Base-by-base conservation (phyloP, 345 rosid genomes). In the Salix purpurea region DNA sequence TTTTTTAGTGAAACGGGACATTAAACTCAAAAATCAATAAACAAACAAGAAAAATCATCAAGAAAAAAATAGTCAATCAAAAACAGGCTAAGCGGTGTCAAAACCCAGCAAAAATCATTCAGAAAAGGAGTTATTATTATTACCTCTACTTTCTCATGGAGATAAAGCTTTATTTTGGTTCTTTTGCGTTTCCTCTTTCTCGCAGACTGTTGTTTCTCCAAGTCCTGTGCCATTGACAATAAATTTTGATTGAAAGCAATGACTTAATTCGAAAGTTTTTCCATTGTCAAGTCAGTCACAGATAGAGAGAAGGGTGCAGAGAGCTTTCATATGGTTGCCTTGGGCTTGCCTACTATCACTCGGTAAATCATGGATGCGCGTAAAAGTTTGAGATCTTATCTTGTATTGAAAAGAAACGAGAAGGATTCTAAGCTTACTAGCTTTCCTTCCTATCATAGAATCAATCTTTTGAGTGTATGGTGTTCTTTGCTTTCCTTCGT, bases 111-210 rank as follows among this genome's bases (percentile, higher is more conserved):
- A 71, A 34, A 48, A 6, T 0, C 30, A 2, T 24, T 15, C 3
- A 34, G 36, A 21, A 36, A 39, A 21, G 58, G 24, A 16, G 23
- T n/a, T 70, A 11, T 2, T 14, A 44, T 24, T 32, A 18, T 61
- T 80, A 84, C 87, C 84, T 86, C 89, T 0, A 84, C 89, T 80
- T 58, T 76, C 8, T 82, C 76, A n/a, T 71, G 74, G 21, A 48
- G 61, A 52, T 52, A 65, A 14, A 84, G 73, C 62, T 73, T 67
- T 9, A 46, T 71, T 50, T 24, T 46, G 65, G 44, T 24, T 56
- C 54, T 78, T 62, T 65, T 74, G 48, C 81, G 83, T 76, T 74
- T 82, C 65, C 71, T 64, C 70, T 46, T 75, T 48, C 56, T 70
- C 21, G 11, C 48, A 12, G 65, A 36, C 2, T 37, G 64, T 13